These are phyloP conservation scores for Calycina marina DNA, from an alignment of 2,329 filamentous ascomycete species.

Conservation along the genomic window DNA sequence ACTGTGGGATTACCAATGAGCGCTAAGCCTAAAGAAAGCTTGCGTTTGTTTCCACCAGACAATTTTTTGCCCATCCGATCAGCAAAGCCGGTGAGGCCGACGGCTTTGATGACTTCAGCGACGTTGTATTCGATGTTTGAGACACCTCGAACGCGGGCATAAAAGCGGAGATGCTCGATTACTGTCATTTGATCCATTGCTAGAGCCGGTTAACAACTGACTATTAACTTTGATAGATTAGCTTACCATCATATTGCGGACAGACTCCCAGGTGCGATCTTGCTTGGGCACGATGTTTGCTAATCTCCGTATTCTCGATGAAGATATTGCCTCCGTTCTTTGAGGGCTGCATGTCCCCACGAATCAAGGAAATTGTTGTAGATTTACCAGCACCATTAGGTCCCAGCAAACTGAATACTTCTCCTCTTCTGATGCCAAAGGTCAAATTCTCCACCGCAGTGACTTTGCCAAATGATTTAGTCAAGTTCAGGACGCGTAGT, in stretches of 20 bases:
- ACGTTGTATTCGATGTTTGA: slow-evolving; percentile 65
- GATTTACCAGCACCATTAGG: slow-evolving; percentile 88
- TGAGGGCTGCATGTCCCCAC: slow-evolving; percentile 68
- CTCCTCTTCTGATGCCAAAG: slow-evolving; percentile 64
- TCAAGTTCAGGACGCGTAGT: slow-evolving; percentile 65
- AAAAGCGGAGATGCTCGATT: slow-evolving; percentile 73
- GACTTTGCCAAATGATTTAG: slow-evolving; percentile 62
- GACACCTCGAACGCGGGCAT: slow-evolving; percentile 72
- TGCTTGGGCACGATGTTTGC: slow-evolving; percentile 55
- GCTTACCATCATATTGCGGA: slow-evolving; percentile 53
- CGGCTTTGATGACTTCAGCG: slow-evolving; percentile 59
- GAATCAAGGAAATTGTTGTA: slow-evolving; percentile 76
- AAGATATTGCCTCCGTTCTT: slow-evolving; percentile 61
- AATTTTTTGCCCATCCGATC: slow-evolving; percentile 64
- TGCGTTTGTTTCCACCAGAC: slow-evolving; percentile 88
- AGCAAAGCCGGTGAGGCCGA: slow-evolving; percentile 58
- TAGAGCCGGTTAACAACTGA: too few relatives aligned
- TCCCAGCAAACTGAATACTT: slow-evolving; percentile 79
- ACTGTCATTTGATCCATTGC: slow-evolving; percentile 89
- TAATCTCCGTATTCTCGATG: slow-evolving; percentile 65
- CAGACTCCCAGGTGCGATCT: slow-evolving; percentile 77
- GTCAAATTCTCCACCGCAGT: slow-evolving; percentile 79
- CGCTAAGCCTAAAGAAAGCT: slow-evolving; percentile 76
- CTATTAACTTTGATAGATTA: too few relatives aligned
- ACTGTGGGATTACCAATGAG: slow-evolving; percentile 86